phyloP scores from a whole-genome alignment of 2,329 filamentous ascomycete genomes.

The Leptodontidium sp. region DNA sequence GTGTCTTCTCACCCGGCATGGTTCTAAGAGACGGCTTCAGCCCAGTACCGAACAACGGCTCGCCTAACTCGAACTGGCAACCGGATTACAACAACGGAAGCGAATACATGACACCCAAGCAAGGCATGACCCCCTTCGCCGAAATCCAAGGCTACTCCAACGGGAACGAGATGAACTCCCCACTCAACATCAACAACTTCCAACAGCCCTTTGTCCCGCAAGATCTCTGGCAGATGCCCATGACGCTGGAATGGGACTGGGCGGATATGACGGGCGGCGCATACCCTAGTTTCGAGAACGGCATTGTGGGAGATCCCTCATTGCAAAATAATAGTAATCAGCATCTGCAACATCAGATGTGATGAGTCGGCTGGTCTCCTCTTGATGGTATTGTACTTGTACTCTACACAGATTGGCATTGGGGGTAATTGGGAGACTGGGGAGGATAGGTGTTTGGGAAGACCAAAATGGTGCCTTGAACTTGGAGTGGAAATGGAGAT shows the following conservation, averaged over 20 bases:
- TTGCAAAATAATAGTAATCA: slow-evolving; percentile 39
- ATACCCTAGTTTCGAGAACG: slow-evolving; percentile 71
- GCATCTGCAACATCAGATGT: slow-evolving; percentile 42
- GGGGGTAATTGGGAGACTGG: neutral
- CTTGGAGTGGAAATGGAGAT: neutral
- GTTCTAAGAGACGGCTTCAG: slow-evolving; percentile 42
- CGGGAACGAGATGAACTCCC: slow-evolving; percentile 44
- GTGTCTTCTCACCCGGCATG: slow-evolving; percentile 42
- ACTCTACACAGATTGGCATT: neutral
- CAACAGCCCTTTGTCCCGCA: slow-evolving; percentile 90
- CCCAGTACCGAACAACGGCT: slow-evolving; percentile 37
- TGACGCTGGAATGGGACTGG: slow-evolving; percentile 86
- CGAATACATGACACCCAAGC: slow-evolving; percentile 40
- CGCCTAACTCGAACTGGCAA: slow-evolving; percentile 41
- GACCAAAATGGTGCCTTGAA: neutral
- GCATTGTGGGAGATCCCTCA: slow-evolving; percentile 46
- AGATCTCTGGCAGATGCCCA: slow-evolving; percentile 94
- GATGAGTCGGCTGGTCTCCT: neutral
- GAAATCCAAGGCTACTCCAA: slow-evolving; percentile 42
- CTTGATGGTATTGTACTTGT: neutral
- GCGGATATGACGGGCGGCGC: slow-evolving; percentile 72
- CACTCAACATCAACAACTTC: slow-evolving; percentile 57
- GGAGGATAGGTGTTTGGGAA: neutral
- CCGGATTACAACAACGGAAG: slow-evolving; percentile 35
- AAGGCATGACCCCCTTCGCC: slow-evolving; percentile 41